These are phyloP conservation scores for Suhomyces emberorum DNA, from an alignment of 805 yeast genomes.

Conservation along the genomic window DNA sequence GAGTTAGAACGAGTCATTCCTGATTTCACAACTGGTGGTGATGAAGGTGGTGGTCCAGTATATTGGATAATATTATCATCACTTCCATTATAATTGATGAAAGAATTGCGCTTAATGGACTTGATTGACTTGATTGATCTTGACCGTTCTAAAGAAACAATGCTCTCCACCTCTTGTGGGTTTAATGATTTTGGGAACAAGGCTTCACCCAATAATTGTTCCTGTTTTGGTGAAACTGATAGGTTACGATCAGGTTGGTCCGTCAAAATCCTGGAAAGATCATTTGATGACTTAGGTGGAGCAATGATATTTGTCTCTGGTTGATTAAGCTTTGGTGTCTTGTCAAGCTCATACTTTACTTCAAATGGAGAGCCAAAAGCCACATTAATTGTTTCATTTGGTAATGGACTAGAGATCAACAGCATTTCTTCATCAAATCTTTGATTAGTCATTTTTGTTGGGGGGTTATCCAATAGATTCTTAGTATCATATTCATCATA, in stretches of 20 bases:
- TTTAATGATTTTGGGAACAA: conserved; percentile 70
- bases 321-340: background rate
- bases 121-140: conserved; percentile 54
- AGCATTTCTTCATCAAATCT: conserved; percentile 29
- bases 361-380: conserved; percentile 33
- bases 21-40: conserved; percentile 13
- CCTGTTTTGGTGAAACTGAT: background rate
- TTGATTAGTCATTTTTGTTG: conserved; percentile 18
- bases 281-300: background rate
- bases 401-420: conserved; percentile 17
- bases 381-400: conserved; percentile 2
- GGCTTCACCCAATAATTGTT: conserved; percentile 43
- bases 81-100: conserved; percentile 38
- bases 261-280: conserved; percentile 1
- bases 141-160: conserved; percentile 67
- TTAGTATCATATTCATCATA: conserved; percentile 15
- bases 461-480: conserved; percentile 23
- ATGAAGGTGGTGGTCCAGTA: conserved; percentile 14
- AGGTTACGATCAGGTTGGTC: background rate
- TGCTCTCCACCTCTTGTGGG: conserved; percentile 68
- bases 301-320: background rate
- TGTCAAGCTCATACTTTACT: conserved; percentile 14
- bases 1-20: conserved; percentile 34
- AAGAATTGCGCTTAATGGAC: conserved; percentile 35
- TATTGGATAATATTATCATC: conserved; percentile 38